Base-by-base conservation (phyloP, 352 stramenopile genomes). In the Globisporangium yorkense region DNA sequence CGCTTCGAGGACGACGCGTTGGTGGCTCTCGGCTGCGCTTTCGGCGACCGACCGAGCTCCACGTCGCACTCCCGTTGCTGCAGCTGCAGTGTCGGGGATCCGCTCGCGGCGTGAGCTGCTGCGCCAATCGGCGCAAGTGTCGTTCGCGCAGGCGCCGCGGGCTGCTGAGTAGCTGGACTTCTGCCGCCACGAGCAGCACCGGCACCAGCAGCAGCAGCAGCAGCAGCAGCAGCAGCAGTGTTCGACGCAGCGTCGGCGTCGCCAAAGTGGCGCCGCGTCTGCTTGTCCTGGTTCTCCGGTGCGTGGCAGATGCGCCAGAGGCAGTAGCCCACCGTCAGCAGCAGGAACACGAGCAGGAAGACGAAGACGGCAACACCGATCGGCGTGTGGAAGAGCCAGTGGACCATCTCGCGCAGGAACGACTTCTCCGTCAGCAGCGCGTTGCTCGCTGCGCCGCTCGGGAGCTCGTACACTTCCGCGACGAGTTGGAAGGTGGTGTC, bases 241-340 rank as follows among this genome's bases (percentile, higher is more conserved):
- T n/a, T 46, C 35, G 35, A 3, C 0, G 37, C 10, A 13, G 37
- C 37, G 37, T 5, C 13, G 2, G 37, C 12, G 31, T 10, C 27
- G 39, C 61, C 61, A 56, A 71, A 71, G 51, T 68, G 51, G 0
- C 41, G 54, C 41, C 62, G 29, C 21, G 72, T 67, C 35, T 77
- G 62, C 27, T 72, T 74, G 62, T 90, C 80, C 48, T 84, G 80
- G 56, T 90, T 87, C 49, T 90, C 80, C 0, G 80, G 80, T 3
- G 80, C 74, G 51, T 70, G 68, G 29, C 59, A 75, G 15, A 84
- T 50, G n/a, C 77, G 75, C 68, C 75, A 88, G 15, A 79, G 54
- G 47, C 75, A 87, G 59, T 78, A 88, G 44, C 67, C 62, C 5
- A 74, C 63, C 27, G 81, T 62, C 13, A 77, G 61, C 1, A 77